phyloP scores from a whole-genome alignment of 192 early-diverging fungal genomes.

The Gigaspora rosea region DNA sequence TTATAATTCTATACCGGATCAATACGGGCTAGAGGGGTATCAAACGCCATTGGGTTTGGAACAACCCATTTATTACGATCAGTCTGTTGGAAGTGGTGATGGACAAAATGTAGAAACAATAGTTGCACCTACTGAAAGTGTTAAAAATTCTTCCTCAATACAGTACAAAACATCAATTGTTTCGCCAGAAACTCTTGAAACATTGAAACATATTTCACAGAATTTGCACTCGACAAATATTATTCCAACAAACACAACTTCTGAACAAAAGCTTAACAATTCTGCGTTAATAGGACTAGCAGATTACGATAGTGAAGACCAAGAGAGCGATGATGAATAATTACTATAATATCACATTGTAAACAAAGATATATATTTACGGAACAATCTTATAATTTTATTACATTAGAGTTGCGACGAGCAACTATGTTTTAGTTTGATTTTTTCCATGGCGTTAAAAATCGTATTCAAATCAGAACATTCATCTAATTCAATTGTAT shows the following conservation, averaged over 20 bases:
- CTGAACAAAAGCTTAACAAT: constrained; percentile 7
- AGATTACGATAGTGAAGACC: constrained; percentile 48
- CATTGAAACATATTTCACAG: constrained; percentile 22
- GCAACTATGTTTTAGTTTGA: not conserved
- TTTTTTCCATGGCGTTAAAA: constrained; percentile 11
- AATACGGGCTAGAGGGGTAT: constrained; percentile 35
- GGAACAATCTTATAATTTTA: not conserved
- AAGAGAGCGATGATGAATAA: constrained; percentile 39
- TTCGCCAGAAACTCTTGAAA: constrained; percentile 30
- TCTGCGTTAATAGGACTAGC: constrained; percentile 42
- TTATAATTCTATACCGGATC: constrained; percentile 1
- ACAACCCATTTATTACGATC: not conserved
- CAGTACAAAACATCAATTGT: constrained; percentile 35
- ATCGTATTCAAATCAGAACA: constrained; percentile 6
- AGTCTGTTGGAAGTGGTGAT: too few relatives aligned
- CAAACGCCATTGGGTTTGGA: not conserved
- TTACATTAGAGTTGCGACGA: not conserved
- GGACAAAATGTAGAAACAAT: not conserved
- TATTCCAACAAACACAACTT: not conserved
- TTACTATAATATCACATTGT: not conserved
- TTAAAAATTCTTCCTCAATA: not conserved
- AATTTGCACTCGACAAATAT: not conserved
- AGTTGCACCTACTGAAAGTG: not conserved
- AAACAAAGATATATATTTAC: not conserved
- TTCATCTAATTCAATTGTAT: constrained; percentile 39